These are phyloP conservation scores for Fusarium verrucosum DNA, from an alignment of 2,329 filamentous ascomycete species.

Conservation along the genomic window DNA sequence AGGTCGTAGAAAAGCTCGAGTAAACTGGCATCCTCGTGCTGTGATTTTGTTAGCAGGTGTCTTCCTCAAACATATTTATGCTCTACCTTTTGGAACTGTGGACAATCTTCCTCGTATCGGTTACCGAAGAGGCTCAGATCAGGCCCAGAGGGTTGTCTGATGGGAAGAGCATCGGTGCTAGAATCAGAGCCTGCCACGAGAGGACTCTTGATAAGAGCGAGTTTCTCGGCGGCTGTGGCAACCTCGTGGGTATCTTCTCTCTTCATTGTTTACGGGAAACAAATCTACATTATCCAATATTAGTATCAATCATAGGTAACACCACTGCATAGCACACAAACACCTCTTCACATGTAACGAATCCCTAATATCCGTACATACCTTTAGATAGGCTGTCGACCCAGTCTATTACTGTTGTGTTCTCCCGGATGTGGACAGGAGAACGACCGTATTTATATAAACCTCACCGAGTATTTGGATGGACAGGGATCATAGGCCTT, in stretches of 20 bases:
- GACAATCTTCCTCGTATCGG: constrained; percentile 36
- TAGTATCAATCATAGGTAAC: background rate
- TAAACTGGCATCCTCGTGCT: constrained; percentile 50
- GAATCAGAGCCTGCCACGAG: constrained; percentile 34
- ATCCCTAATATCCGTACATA: background rate
- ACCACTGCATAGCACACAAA: no score
- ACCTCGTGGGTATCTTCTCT: constrained; percentile 3
- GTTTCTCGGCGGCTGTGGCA: constrained; percentile 38
- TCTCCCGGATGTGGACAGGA: background rate
- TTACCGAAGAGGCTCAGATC: constrained; percentile 41
- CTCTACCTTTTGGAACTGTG: constrained; percentile 42
- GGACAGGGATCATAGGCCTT: background rate
- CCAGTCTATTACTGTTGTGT: background rate
- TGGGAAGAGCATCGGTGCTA: constrained; percentile 5
- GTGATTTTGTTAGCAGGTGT: background rate
- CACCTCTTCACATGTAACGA: background rate
- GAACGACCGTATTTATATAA: background rate
- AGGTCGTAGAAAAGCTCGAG: constrained; percentile 53
- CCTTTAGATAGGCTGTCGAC: background rate
- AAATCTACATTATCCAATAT: background rate
- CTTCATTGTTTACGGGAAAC: constrained; percentile 27
- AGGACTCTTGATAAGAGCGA: constrained; percentile 48
- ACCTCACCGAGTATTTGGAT: background rate
- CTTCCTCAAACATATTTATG: background rate
- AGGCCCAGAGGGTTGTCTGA: constrained; percentile 6